Base-by-base conservation (phyloP, 2,329 filamentous ascomycete species). In the Thielaviopsis populi region DNA sequence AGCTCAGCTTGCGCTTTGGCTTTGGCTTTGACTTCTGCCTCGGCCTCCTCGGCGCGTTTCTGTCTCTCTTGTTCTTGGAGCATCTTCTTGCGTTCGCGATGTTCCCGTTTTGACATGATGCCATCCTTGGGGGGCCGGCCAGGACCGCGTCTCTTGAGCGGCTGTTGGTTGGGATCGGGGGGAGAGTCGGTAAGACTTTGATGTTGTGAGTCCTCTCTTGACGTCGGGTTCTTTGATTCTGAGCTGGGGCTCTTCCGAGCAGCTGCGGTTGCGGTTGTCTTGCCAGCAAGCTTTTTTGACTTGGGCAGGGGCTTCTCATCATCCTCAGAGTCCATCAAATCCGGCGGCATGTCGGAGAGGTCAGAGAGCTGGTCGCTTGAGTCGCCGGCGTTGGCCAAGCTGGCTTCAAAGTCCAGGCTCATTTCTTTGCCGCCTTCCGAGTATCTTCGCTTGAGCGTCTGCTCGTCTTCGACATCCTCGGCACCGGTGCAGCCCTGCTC, bases 71-170 rank as follows among this genome's bases (percentile, higher is more conserved):
- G 72, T 65, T 76, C 74, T 63, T 74, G 73, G 6, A 66, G 48
- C 60, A 65, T 63, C 72, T 85, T 87, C 74, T 85, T 83, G 7
- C 84, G 78, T 59, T 84, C 72, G 19, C 83, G 78, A 68, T 85
- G 80, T 69, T 91, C 86, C 64, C 88, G 79, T 74, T 91, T 91
- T 1, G 88, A 91, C 83, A 91, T 89, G 71, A 90, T 81, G 33
- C 88, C 88, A 70, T 91, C 88, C 75, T 91, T 91, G 0, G 88
- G 88, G 22, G 88, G 88, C 62, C 88, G 78, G n/a, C 88, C 88
- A 10, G 88, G 88, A 15, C 88, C 88, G 68, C 88, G 84, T 67
- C 87, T 85, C 73, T 83, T 65, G 0, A 59, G 59, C 15, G 59
- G 63, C 50, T 46, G 59, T 58, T 87, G 33, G 83, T 46, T 64